Evolutionary conservation across 2,329 filamentous ascomycete genomes (phyloP), one percentile per base, ranked within the genome.

Genomic region (Monilinia vaccinii-corymbosi): DNA sequence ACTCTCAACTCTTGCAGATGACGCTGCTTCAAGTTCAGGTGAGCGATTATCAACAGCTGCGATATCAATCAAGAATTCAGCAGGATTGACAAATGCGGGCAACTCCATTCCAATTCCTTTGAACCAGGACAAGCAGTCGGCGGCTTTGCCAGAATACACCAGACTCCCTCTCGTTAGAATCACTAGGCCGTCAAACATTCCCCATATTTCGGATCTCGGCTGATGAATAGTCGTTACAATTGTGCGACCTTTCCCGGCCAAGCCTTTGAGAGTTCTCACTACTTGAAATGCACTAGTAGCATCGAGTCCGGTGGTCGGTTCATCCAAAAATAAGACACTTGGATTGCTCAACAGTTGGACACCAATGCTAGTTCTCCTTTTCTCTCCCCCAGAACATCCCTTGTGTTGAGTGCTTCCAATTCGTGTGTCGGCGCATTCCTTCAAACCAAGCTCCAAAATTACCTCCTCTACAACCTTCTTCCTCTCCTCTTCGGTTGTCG

Each of bases 321-420:
- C 89, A 67, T 93, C 89, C 25, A 91, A 79, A 71, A 90, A 91
- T 8, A 92, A 74, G 1, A 92, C 80, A 7, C 86, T 89, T 1
- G 89, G 88, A 69, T 91, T 92, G 5, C 86, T 84, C n/a, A 92
- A 76, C 60, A 92, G 77, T 72, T 91, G 88, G 5, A 92, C 87
- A 2, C 87, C 88, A 51, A 92, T 88, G 63, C 86, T 90, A 0
- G 86, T 87, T 36, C 88, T 77, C 63, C 88, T 78, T 75, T 91
- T 91, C 71, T 92, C 89, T 3, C 88, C 89, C 0, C 89, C 88
- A 49, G 87, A 91, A 67, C 88, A 91, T 0, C 88, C 88, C 49
- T 88, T 85, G 67, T 90, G 86, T 55, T 81, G 80, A 60, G 80
- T 81, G 66, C 85, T 87, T 1, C 88, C 88, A 56, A 92, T 88